Evolutionary conservation across 176 grass and related monocot species (phyloP).

Genomic region (Rhipidocladum racemiflorum): DNA sequence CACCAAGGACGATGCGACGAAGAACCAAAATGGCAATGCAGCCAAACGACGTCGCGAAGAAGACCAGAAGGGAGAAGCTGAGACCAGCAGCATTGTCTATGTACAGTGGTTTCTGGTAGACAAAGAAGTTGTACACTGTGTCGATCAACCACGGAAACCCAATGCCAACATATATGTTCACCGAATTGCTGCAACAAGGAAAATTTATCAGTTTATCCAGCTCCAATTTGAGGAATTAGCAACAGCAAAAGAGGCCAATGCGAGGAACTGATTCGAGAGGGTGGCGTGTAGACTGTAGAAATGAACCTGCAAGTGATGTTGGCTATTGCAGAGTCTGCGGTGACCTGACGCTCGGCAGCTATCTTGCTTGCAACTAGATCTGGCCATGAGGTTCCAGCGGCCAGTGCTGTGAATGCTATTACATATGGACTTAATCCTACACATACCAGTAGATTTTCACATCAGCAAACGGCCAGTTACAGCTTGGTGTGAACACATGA

Average conservation of each 20-base stretch:
- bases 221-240: not conserved
- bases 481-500: constrained; percentile 2
- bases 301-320: constrained; percentile 95
- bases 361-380: constrained; percentile 98
- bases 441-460: constrained; percentile 12
- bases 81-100: constrained; percentile 73
- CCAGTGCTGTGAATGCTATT: constrained; percentile 93
- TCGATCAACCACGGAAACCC: constrained; percentile 76
- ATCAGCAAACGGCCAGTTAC: not conserved
- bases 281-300: not conserved
- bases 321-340: constrained; percentile 88
- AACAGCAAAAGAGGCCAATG: not conserved
- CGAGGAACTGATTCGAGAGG: not conserved
- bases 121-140: constrained; percentile 79
- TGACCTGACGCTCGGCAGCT: constrained; percentile 90
- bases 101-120: constrained; percentile 65
- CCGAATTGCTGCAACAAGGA: constrained; percentile 60
- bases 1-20: constrained; percentile 58
- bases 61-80: constrained; percentile 84
- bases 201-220: not conserved
- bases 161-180: constrained; percentile 93
- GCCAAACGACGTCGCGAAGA: constrained; percentile 74
- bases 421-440: constrained; percentile 85
- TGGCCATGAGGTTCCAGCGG: constrained; percentile 83
- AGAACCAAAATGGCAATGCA: constrained; percentile 74